Evolutionary conservation across 1,284 basidiomycete genomes (phyloP), one percentile per base, ranked within the genome.

Genomic region (Fistulina hepatica): DNA sequence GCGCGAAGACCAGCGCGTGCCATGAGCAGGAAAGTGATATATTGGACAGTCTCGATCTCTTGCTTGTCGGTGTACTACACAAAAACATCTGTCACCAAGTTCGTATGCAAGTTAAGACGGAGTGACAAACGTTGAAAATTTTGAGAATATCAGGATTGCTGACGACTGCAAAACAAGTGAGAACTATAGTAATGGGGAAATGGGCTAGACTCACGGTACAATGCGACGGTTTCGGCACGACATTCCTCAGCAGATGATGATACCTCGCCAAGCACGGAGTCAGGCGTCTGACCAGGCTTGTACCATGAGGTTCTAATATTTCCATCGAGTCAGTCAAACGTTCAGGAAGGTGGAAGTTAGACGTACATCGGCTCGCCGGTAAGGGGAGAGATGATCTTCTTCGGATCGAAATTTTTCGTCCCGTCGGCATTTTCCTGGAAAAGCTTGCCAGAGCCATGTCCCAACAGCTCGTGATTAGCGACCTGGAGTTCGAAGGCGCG

Each of bases 171-270:
- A 15, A 45, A 39, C 28, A 32, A 35, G 28, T 25, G 23, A 34
- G 16, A 9, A 9, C 11, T 33, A 15, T 21, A 23, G 16, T 36
- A 21, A 44, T 20, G 17, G 24, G 24, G 23, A 30, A 24, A 30
- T 28, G 21, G n/a, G n/a, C n/a, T n/a, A n/a, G 17, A 62, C 76
- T 59, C 48, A 81, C 82, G 66, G 57, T 73, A 89, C 26, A 88
- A 61, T 0, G 81, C 81, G 15, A 86, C 85, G 5, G 81, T 72
- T 58, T 90, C 86, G 3, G 85, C 85, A 17, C 86, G 74, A 49
- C 85, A 90, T 61, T 90, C 86, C 55, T 90, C 86, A 72, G 89
- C 74, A 0, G 84, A 89, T 0, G 83, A 86, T 3, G 82, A 86
- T 3, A 88, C 81, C 46, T 86, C 80, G 1, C 85, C 85, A 2